Evolutionary conservation across 2,329 filamentous ascomycete species (phyloP).

Genomic region (Allantophomopsis lycopodina): DNA sequence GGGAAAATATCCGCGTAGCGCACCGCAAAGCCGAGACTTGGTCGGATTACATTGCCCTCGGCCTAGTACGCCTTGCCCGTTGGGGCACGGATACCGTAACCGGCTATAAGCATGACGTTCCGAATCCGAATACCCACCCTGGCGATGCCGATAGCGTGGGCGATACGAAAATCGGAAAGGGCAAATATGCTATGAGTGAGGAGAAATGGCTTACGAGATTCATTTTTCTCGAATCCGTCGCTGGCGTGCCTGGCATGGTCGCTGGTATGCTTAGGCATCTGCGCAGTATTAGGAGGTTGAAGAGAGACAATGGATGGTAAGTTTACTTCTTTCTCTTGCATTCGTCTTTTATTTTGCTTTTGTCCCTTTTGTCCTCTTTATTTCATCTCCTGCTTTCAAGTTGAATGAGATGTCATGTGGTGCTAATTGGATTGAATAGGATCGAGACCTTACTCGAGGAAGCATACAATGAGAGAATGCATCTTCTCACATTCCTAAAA

Average conservation of each 20-base stretch:
- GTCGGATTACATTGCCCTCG: constrained; percentile 69
- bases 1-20: constrained; percentile 50
- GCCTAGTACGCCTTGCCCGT: constrained; percentile 60
- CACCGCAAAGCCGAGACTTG: constrained; percentile 61
- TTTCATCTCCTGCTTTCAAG: too few relatives aligned
- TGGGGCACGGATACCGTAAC: constrained; percentile 74
- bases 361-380: too few relatives aligned
- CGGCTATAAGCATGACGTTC: constrained; percentile 60
- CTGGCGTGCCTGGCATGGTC: constrained; percentile 93
- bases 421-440: constrained; percentile 22
- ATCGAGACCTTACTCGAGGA: constrained; percentile 88
- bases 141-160: constrained; percentile 27
- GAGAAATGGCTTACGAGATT: constrained; percentile 83
- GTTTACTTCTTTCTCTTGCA: constrained; percentile 13
- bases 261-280: constrained; percentile 89
- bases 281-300: constrained; percentile 69
- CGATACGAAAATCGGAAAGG: constrained; percentile 25
- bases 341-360: background rate
- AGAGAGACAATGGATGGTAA: constrained; percentile 78
- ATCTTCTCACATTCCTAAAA: constrained; percentile 84
- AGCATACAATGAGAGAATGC: constrained; percentile 89
- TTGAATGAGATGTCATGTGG: too few relatives aligned
- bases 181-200: constrained; percentile 59
- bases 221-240: constrained; percentile 88
- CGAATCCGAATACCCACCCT: constrained; percentile 17